Conservation (phyloP, 106 monocot species). For the Amphibolis antarctica region DNA sequence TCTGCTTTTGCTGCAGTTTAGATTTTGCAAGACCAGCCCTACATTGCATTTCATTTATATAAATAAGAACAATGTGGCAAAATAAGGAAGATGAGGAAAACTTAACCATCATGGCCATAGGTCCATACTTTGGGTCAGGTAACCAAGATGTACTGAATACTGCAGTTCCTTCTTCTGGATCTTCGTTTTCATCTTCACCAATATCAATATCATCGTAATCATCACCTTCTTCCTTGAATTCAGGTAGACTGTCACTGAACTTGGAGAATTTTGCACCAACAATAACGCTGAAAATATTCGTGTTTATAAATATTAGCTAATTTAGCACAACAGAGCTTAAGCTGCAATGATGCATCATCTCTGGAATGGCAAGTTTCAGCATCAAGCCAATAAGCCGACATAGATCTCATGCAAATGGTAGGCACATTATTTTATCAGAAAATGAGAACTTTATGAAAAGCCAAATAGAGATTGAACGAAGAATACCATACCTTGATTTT, state of each 20-base stretch:
- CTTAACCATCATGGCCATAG: background rate
- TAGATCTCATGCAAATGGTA: background rate
- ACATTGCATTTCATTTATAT: background rate
- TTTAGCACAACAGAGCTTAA: background rate
- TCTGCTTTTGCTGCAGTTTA: constrained; percentile 17
- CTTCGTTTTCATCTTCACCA: background rate
- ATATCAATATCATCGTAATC: constrained; percentile 19
- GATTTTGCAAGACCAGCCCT: constrained; percentile 14
- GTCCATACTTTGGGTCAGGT: constrained; percentile 56
- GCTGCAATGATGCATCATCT: background rate
- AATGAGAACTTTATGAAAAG: background rate
- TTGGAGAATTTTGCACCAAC: constrained; percentile 60
- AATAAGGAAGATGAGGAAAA: background rate
- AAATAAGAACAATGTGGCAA: background rate
- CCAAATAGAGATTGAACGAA: background rate
- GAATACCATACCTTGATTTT: constrained; percentile 48
- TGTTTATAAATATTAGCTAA: background rate
- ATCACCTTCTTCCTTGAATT: constrained; percentile 7
- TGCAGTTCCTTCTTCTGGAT: constrained; percentile 41
- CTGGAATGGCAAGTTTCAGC: background rate
- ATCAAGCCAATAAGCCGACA: background rate
- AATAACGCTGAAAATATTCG: constrained; percentile 36
- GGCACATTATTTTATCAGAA: background rate
- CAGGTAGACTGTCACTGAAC: constrained; percentile 28
- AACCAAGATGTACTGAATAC: constrained; percentile 77